phyloP scores from a whole-genome alignment of 108 stramenopile species.

The Parmales sp. region DNA sequence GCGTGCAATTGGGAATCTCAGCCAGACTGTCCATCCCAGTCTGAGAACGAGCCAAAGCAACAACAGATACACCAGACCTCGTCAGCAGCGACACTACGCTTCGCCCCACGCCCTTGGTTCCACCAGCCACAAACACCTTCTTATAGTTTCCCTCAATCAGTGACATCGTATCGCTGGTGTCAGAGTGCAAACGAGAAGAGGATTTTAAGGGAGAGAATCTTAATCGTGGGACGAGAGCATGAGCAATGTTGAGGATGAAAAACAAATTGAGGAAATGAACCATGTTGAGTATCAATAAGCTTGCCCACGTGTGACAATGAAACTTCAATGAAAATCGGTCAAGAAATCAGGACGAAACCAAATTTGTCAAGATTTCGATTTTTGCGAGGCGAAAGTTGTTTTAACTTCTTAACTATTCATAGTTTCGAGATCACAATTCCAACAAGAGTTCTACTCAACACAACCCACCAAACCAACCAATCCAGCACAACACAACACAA shows the following conservation, averaged over 20 bases:
- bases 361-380: neutral
- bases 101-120: conserved; percentile 72
- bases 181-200: no score
- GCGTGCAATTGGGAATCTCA: conserved; percentile 64
- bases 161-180: no score
- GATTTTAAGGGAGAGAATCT: neutral
- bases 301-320: neutral
- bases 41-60: conserved; percentile 73
- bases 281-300: neutral
- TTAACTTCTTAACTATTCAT: neutral
- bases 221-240: neutral
- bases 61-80: conserved; percentile 51
- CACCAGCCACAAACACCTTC: conserved; percentile 89
- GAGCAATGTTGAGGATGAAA: neutral
- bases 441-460: no score
- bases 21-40: conserved; percentile 53
- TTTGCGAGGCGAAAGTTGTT: neutral
- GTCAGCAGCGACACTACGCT: conserved; percentile 63
- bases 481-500: no score
- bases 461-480: no score
- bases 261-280: neutral
- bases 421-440: no score
- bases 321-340: neutral
- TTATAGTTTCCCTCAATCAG: conserved; percentile 56
- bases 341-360: neutral